Conservation (phyloP, 2,329 filamentous ascomycete genomes). For the Corniculantispora saksenae region DNA sequence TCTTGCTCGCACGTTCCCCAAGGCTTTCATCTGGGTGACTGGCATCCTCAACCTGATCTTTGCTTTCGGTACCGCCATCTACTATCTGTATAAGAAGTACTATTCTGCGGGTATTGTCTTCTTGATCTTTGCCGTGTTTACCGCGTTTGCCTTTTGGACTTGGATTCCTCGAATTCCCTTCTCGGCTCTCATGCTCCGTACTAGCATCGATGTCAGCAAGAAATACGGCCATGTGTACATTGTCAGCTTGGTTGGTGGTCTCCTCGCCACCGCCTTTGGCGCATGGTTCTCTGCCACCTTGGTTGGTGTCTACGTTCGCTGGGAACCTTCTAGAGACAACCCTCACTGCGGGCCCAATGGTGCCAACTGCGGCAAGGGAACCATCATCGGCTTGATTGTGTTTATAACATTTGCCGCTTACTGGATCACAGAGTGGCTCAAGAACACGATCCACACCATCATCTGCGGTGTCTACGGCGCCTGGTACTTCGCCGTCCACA, state of each 20-base stretch:
- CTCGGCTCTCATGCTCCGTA: conserved; percentile 85
- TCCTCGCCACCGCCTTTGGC: conserved; percentile 72
- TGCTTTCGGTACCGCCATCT: conserved; percentile 82
- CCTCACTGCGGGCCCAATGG: conserved; percentile 50
- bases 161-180: conserved; percentile 94
- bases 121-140: conserved; percentile 76
- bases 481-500: conserved; percentile 81
- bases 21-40: conserved; percentile 90
- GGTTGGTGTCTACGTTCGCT: conserved; percentile 83
- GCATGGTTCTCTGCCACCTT: conserved; percentile 87
- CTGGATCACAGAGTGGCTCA: conserved; percentile 92
- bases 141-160: conserved; percentile 78
- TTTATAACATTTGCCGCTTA: conserved; percentile 91
- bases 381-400: conserved; percentile 79
- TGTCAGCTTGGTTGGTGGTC: conserved; percentile 79
- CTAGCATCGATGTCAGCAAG: conserved; percentile 81
- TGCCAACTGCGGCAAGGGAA: conserved; percentile 70
- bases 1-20: conserved; percentile 75
- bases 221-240: conserved; percentile 83
- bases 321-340: conserved; percentile 62
- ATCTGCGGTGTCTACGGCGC: conserved; percentile 87
- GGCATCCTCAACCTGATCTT: conserved; percentile 85
- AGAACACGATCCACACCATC: conserved; percentile 87
- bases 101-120: conserved; percentile 88
- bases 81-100: conserved; percentile 76